Evolutionary conservation across 306 rosid genomes (phyloP).

Genomic region (Cucurbita pepo): DNA sequence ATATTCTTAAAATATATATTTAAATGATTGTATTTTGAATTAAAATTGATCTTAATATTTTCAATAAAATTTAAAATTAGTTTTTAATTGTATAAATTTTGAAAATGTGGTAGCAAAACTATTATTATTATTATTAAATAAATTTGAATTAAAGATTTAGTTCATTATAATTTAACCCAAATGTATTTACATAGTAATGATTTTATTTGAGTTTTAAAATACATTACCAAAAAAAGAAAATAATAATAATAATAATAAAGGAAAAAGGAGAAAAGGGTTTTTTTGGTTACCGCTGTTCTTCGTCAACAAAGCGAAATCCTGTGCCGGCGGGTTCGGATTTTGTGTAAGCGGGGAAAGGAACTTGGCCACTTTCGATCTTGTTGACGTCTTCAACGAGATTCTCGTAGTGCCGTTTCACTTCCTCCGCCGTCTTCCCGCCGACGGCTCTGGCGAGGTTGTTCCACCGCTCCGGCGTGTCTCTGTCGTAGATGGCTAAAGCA

Average conservation of each 20-base stretch:
- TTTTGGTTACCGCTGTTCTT: constrained; percentile 23
- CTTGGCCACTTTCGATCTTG: constrained; percentile 54
- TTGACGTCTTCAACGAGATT: constrained; percentile 49
- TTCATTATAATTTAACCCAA: too few relatives aligned
- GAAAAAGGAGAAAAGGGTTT: too few relatives aligned
- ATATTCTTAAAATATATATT: not conserved
- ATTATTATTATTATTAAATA: too few relatives aligned
- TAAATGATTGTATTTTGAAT: too few relatives aligned
- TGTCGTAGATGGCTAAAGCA: constrained; percentile 47
- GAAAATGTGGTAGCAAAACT: too few relatives aligned
- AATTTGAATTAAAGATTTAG: too few relatives aligned
- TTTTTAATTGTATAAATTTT: too few relatives aligned
- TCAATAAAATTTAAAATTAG: too few relatives aligned
- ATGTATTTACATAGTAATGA: not conserved
- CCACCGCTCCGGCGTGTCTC: constrained; percentile 60
- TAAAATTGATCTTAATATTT: too few relatives aligned
- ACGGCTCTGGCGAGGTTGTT: constrained; percentile 57
- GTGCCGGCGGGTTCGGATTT: constrained; percentile 12
- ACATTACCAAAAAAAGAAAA: not conserved
- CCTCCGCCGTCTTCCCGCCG: constrained; percentile 64
- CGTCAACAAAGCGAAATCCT: constrained; percentile 18
- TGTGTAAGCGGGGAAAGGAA: constrained; percentile 55
- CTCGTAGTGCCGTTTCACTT: constrained; percentile 54
- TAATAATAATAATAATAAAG: not conserved
- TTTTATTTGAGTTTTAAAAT: not conserved